Evolutionary conservation across 2,329 filamentous ascomycete species (phyloP).

Genomic region (Scolecobasidium constrictum): DNA sequence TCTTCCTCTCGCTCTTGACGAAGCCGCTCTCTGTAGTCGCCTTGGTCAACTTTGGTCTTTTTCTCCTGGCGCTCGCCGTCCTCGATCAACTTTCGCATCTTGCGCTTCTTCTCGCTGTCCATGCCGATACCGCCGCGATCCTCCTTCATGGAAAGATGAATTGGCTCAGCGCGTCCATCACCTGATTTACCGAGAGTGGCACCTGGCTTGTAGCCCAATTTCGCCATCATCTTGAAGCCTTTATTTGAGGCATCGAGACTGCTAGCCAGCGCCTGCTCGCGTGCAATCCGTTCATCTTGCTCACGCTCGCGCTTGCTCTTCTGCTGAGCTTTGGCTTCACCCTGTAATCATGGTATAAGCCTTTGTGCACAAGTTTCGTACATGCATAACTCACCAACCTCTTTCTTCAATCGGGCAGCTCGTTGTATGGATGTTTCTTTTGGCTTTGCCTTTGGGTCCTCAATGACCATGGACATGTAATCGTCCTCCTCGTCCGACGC

Average conservation of each 20-base stretch:
- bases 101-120: conserved; percentile 74
- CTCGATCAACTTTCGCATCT: conserved; percentile 32
- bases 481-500: conserved; percentile 70
- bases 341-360: conserved; percentile 28
- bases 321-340: conserved; percentile 49
- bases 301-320: conserved; percentile 78
- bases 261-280: conserved; percentile 66
- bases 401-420: conserved; percentile 42
- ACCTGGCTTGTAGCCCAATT: conserved; percentile 78
- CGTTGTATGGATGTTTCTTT: conserved; percentile 55
- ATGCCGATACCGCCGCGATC: conserved; percentile 74
- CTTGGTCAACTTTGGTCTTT: conserved; percentile 35
- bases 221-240: conserved; percentile 92
- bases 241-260: conserved; percentile 66
- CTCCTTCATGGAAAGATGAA: conserved; percentile 66
- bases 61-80: conserved; percentile 22
- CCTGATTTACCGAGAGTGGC: conserved; percentile 58
- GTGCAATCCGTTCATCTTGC: conserved; percentile 58
- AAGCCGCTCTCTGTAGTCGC: conserved; percentile 23
- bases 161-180: conserved; percentile 53
- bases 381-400: conserved; percentile 22
- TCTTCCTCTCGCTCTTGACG: conserved; percentile 24
- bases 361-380: conserved; percentile 15
- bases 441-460: conserved; percentile 43
- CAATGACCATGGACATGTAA: conserved; percentile 94